Evolutionary conservation across 148 eudicot genomes (phyloP).

Genomic region (Silene conica): DNA sequence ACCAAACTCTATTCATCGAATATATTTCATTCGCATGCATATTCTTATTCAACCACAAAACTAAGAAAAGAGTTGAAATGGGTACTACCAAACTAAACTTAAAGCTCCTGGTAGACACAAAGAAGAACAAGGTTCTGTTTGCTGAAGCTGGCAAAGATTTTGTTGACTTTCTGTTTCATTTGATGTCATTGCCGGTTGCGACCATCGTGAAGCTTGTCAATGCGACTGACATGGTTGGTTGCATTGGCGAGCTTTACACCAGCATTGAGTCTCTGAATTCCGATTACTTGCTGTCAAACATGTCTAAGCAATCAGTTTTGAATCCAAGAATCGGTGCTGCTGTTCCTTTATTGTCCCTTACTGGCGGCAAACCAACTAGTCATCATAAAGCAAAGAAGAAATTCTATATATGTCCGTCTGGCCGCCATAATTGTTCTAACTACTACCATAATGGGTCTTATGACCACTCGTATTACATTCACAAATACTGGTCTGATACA

Average conservation of each 20-base stretch:
- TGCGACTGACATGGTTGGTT: conserved; percentile 11
- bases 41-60: not conserved
- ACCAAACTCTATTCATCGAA: too few relatives aligned
- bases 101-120: conserved; percentile 25
- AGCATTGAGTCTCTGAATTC: conserved; percentile 9
- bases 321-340: not conserved
- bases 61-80: not conserved
- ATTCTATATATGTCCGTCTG: not conserved
- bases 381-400: not conserved
- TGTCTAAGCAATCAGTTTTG: not conserved
- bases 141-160: conserved; percentile 33
- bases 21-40: too few relatives aligned
- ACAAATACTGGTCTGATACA: not conserved
- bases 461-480: not conserved
- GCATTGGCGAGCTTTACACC: conserved; percentile 10
- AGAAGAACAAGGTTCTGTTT: conserved; percentile 22
- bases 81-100: conserved; percentile 3
- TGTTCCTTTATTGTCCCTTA: conserved; percentile 10
- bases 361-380: not conserved
- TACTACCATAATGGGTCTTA: too few relatives aligned
- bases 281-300: not conserved
- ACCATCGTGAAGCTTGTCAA: conserved; percentile 11
- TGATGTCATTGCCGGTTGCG: conserved; percentile 24
- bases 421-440: too few relatives aligned
- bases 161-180: conserved; percentile 28